Evolutionary conservation across 1,284 basidiomycete species (phyloP), one percentile per base, ranked within the genome.

Genomic region (Ceratobasidium sp.): DNA sequence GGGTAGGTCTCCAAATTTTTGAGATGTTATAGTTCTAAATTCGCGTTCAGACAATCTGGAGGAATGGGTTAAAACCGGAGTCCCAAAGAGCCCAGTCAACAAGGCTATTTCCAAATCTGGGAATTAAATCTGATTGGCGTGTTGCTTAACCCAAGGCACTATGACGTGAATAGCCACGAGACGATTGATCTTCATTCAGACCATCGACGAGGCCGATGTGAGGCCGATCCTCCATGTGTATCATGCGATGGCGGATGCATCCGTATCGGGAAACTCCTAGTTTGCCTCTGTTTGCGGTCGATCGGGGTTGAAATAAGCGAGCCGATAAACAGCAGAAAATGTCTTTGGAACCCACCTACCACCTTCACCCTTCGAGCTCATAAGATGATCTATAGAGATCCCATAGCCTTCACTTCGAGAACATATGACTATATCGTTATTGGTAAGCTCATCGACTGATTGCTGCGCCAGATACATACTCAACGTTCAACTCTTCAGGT

Each of bases 11-110:
- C 11, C 5, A 43, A 44, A 37, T 62, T 62, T n/a, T 22, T n/a
- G 3, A 44, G 57, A 11, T 62, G 2, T 19, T 32, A n/a, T 25
- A n/a, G 8, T 32, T 2, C 57, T 32, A 69, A 56, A 0, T 40
- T 37, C 11, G 13, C 9, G 11, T 52, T 34, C 34, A 56, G 69
- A 68, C 17, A 79, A 79, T 56, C 37, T 79, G 15, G 61, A 62
- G 13, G 37, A 62, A 13, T 80, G 78, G 78, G 29, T 78, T 22
- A 52, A 74, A 19, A 79, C 79, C 15, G 78, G 79, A 54, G 56
- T 49, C 9, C 78, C 78, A 51, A 79, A 78, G 25, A 79, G 76
- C 1, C 77, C 78, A 13, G 78, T 79, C 32, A 79, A 79, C 59
- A 46, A 40, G 19, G 59, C 70, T 7, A 8, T 37, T n/a, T 46